Evolutionary conservation across 139 green algal genomes (phyloP).

Genomic region (Chlamydomonas sp.): DNA sequence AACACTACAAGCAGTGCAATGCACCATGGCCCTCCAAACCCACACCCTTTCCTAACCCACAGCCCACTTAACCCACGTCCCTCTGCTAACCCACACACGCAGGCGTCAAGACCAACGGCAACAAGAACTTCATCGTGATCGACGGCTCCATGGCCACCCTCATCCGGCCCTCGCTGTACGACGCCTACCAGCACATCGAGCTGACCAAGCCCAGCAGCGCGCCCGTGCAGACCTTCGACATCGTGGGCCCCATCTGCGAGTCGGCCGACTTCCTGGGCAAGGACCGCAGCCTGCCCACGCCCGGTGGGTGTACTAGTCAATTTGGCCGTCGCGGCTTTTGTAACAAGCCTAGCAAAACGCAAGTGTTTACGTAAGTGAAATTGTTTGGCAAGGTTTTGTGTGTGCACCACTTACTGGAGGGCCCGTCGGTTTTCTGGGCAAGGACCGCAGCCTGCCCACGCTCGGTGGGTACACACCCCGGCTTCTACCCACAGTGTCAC

Average conservation of each 20-base stretch:
- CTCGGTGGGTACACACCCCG: too few relatives aligned
- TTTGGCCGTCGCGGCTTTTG: neutral
- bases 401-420: too few relatives aligned
- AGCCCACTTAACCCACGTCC: slow-evolving; percentile 50
- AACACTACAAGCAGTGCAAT: neutral
- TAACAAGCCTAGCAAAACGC: too few relatives aligned
- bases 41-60: neutral
- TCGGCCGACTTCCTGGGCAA: slow-evolving; percentile 98
- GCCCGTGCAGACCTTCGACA: slow-evolving; percentile 78
- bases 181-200: slow-evolving; percentile 97
- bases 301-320: slow-evolving; percentile 45
- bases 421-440: too few relatives aligned
- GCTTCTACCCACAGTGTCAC: too few relatives aligned
- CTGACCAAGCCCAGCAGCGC: slow-evolving; percentile 78
- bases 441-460: too few relatives aligned
- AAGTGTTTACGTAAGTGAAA: too few relatives aligned
- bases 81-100: too few relatives aligned
- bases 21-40: neutral
- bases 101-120: slow-evolving; percentile 99
- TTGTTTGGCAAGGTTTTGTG: too few relatives aligned
- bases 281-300: slow-evolving; percentile 77
- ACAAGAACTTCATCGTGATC: slow-evolving; percentile 97
- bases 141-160: slow-evolving; percentile 97
- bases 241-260: slow-evolving; percentile 97
- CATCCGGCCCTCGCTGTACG: slow-evolving; percentile 93